These are phyloP conservation scores for Medicago lupulina DNA, from an alignment of 306 rosid genomes.

Conservation along the genomic window DNA sequence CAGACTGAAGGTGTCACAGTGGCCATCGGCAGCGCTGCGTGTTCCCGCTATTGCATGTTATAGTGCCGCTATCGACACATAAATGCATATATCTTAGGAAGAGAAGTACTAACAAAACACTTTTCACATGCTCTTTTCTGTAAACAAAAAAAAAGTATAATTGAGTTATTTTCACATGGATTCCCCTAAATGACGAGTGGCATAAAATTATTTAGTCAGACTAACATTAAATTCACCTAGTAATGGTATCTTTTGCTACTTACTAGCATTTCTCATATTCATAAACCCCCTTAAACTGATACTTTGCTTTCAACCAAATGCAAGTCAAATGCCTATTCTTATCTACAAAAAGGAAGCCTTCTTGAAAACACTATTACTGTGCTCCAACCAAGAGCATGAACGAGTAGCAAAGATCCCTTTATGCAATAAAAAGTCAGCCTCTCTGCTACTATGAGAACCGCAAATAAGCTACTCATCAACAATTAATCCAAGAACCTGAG, in stretches of 20 bases:
- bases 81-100: not conserved
- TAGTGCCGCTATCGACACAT: too few species aligned
- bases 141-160: not conserved
- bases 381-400: conserved; percentile 3
- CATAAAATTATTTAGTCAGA: too few species aligned
- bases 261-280: not conserved
- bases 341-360: not conserved
- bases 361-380: not conserved
- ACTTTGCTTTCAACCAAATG: not conserved
- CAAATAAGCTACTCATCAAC: not conserved
- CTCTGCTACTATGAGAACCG: not conserved
- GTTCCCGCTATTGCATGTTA: too few species aligned
- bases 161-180: not conserved
- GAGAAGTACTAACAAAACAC: not conserved
- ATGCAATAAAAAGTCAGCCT: conserved; percentile 2
- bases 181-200: not conserved
- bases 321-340: conserved; percentile 20
- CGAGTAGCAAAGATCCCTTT: not conserved
- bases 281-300: not conserved
- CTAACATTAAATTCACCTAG: not conserved
- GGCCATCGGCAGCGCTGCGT: too few species aligned
- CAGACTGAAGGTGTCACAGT: too few species aligned
- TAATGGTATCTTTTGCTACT: not conserved
- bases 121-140: not conserved
- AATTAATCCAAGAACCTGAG: not conserved